Evolutionary conservation across 371 early-diverging fungal genomes (phyloP), one percentile per base, ranked within the genome.

Genomic region (Saksenaea vasiformis): DNA sequence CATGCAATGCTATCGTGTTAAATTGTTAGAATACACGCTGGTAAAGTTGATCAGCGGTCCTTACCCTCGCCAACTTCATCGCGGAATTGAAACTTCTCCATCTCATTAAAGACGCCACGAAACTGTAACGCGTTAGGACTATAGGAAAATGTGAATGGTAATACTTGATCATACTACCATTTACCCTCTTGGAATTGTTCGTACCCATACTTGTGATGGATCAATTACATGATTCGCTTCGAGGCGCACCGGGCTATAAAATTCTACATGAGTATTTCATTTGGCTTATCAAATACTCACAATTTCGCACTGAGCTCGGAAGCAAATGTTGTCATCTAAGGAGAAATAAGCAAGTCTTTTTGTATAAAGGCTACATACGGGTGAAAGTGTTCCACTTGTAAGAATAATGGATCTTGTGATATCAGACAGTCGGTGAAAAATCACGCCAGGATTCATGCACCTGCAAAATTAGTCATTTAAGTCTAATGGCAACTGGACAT

Each of bases 321-420:
- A 1, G 87, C 85, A 73, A 91, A 91, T 5, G 90, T 87, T 22
- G 77, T 78, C 68, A 95, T 63, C 67, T 76, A 70, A 24, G 35
- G 28, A 35, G 14, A 54, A 15, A 69, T 17, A 39, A 36, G 10
- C 7, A 26, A 28, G 35, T 35, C 39, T 1, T 17, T 54, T 36
- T 51, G 11, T 28, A 26, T 58, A 14, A 0, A 31, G 2, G 36
- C 28, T n/a, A 62, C 78, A 65, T 67, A 78, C 85, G 0, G 95
- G 95, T 2, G 93, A 87, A 17, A 95, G 81, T 1, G 95, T 95
- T 13, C 95, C 95, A 69, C 93, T 92, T 1, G 93, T 88, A n/a
- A 95, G 73, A n/a, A 92, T 79, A 24, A 95, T 79, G 0, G 93
- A 89, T 8, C 81, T 77, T 1, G 85, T 69, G 3, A 61, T 22